Evolutionary conservation across 495 filamentous ascomycete species (phyloP).

Genomic region (Penicillium malachiteum): DNA sequence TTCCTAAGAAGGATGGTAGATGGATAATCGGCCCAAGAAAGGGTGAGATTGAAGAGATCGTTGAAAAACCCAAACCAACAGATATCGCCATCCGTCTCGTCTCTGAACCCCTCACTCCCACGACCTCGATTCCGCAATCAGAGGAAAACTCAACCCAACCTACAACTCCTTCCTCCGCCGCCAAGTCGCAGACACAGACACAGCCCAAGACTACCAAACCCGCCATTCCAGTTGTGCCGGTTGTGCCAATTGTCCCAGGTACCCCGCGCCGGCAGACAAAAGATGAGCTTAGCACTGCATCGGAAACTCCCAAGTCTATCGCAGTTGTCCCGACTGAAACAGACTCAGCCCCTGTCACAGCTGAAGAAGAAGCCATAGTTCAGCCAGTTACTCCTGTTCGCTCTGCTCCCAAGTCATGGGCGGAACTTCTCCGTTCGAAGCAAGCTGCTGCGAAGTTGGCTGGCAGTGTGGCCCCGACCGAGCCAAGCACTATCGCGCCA

Average conservation of each 20-base stretch:
- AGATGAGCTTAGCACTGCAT: slow-evolving; percentile 36
- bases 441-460: slow-evolving; percentile 28
- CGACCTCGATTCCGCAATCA: slow-evolving; percentile 64
- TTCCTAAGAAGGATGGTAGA: slow-evolving; percentile 45
- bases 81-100: slow-evolving; percentile 35
- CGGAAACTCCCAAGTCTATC: slow-evolving; percentile 37
- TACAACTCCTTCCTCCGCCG: slow-evolving; percentile 64
- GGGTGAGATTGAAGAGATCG: slow-evolving; percentile 6
- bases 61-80: slow-evolving; percentile 17
- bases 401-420: slow-evolving; percentile 69
- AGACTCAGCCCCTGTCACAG: slow-evolving; percentile 17
- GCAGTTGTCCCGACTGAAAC: slow-evolving; percentile 21
- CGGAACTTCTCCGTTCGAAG: slow-evolving; percentile 66
- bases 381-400: slow-evolving; percentile 43
- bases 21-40: slow-evolving; percentile 19
- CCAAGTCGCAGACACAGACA: slow-evolving; percentile 41
- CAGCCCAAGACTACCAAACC: slow-evolving; percentile 47
- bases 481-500: slow-evolving; percentile 46
- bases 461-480: slow-evolving; percentile 23
- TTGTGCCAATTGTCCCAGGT: slow-evolving; percentile 55
- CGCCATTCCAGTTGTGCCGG: slow-evolving; percentile 59
- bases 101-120: slow-evolving; percentile 64
- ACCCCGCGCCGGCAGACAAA: slow-evolving; percentile 45
- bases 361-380: slow-evolving; percentile 23
- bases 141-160: slow-evolving; percentile 67